These are phyloP conservation scores for Barbatosphaeria neglecta DNA, from an alignment of 495 filamentous ascomycete genomes.

Conservation along the genomic window DNA sequence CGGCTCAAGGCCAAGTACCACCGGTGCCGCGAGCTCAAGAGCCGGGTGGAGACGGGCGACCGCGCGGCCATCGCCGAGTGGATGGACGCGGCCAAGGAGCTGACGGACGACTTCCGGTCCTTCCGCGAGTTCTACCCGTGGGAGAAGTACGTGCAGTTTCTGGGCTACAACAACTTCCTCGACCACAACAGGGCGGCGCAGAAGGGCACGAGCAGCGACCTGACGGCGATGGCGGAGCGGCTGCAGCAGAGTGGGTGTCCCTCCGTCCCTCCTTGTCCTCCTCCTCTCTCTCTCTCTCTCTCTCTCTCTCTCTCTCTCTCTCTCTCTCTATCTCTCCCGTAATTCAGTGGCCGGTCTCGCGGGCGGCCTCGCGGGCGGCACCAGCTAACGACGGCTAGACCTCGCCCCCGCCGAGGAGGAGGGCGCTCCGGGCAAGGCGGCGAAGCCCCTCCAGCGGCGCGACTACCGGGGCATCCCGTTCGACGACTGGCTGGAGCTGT, in stretches of 20 bases:
- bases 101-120: slow-evolving; percentile 70
- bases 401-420: slow-evolving; percentile 20
- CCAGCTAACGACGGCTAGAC: slow-evolving; percentile 5
- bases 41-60: slow-evolving; percentile 39
- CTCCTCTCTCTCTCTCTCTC: background rate
- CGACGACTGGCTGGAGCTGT: slow-evolving; percentile 77
- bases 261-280: background rate
- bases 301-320: background rate
- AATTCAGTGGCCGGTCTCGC: too few species aligned
- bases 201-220: slow-evolving; percentile 46
- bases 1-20: slow-evolving; percentile 47
- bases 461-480: slow-evolving; percentile 73
- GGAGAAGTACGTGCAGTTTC: slow-evolving; percentile 56
- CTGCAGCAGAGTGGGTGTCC: slow-evolving; percentile 36
- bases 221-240: slow-evolving; percentile 60
- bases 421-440: slow-evolving; percentile 6
- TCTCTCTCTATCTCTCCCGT: too few species aligned
- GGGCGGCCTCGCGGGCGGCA: too few species aligned
- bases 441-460: slow-evolving; percentile 29
- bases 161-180: slow-evolving; percentile 47
- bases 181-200: slow-evolving; percentile 30
- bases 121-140: slow-evolving; percentile 68
- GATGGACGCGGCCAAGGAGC: slow-evolving; percentile 60
- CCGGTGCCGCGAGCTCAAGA: slow-evolving; percentile 41
- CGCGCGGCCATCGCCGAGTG: slow-evolving; percentile 46